Evolutionary conservation across 495 filamentous ascomycete species (phyloP), one percentile per base, ranked within the genome.

Genomic region (Hyaloscypha hepaticicola): DNA sequence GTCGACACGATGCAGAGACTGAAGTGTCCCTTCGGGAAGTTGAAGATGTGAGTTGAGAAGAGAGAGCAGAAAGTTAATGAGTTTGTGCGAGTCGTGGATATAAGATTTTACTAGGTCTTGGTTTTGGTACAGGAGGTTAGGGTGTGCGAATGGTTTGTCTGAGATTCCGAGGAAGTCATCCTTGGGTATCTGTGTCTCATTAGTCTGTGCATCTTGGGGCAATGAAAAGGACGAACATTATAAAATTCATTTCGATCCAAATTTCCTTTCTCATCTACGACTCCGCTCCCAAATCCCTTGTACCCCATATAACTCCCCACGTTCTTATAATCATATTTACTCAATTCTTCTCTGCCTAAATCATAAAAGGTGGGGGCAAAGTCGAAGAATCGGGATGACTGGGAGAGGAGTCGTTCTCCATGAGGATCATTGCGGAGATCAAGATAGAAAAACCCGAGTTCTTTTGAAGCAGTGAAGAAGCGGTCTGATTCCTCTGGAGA

Each of bases 371-470:
- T 67, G 34, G 80, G 73, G 19, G 76, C 80, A 1, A 83, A 61
- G 5, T 66, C 49, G 57, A 85, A 85, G 14, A 88, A 69, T 8
- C 70, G 58, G 11, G 82, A 77, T 3, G 79, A 77, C 33, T 85
- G 77, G 0, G 57, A 7, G 0, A 83, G 74, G 28, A 87, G 72
- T 0, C 69, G 67, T 1, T 74, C 67, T 9, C 80, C 80, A n/a
- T 73, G 62, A 3, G 75, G 61, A 8, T 73, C 76, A 38, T 74
- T 77, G 2, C 72, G 68, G 1, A 88, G 74, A 60, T 85, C 81
- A 5, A 88, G 78, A 62, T 88, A 87, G 74, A 87, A 88, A 73
- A 88, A 87, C 19, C 86, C 87, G 14, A 87, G 77, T 9, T 83
- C 78, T 24, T 80, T 77, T 45, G 77, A 83, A 2, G 82, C 77